A percentile compares a stretch with the other conserved stretches of the same genome.
Conservation (phyloP, 2,329 filamentous ascomycete species). For the Ophiostoma fasciatum region DNA sequence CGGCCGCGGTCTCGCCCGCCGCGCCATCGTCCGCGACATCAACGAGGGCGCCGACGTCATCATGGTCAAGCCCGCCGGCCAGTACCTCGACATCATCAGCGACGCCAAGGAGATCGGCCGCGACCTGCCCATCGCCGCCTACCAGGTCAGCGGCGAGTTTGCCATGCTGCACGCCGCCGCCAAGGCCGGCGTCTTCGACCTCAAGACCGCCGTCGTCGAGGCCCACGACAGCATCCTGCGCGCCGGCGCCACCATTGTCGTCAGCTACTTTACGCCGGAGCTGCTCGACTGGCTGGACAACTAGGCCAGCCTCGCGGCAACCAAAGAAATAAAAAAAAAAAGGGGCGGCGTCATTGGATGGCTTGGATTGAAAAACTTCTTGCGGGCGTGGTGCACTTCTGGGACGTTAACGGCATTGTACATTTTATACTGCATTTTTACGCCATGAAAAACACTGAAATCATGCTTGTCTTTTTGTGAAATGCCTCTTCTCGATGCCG, state of each 20-base stretch:
- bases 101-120: conserved; percentile 90
- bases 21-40: conserved; percentile 83
- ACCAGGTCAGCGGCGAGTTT: conserved; percentile 93
- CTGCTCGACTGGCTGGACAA: conserved; percentile 47
- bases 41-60: conserved; percentile 92
- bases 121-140: conserved; percentile 85
- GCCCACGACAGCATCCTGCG: conserved; percentile 84
- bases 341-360: background rate
- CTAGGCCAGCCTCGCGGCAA: conserved; percentile 1
- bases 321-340: background rate
- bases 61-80: conserved; percentile 96
- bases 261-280: conserved; percentile 87
- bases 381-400: no score
- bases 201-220: conserved; percentile 91
- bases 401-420: no score
- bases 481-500: background rate
- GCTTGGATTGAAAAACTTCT: no score
- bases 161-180: conserved; percentile 96
- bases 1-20: conserved; percentile 76
- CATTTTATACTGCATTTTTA: no score
- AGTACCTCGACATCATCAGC: conserved; percentile 94
- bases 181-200: conserved; percentile 89
- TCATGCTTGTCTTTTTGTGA: no score
- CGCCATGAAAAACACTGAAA: background rate
- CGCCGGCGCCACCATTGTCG: conserved; percentile 82